phyloP scores from a whole-genome alignment of 2,329 filamentous ascomycete genomes.

The Diaporthe capsici region DNA sequence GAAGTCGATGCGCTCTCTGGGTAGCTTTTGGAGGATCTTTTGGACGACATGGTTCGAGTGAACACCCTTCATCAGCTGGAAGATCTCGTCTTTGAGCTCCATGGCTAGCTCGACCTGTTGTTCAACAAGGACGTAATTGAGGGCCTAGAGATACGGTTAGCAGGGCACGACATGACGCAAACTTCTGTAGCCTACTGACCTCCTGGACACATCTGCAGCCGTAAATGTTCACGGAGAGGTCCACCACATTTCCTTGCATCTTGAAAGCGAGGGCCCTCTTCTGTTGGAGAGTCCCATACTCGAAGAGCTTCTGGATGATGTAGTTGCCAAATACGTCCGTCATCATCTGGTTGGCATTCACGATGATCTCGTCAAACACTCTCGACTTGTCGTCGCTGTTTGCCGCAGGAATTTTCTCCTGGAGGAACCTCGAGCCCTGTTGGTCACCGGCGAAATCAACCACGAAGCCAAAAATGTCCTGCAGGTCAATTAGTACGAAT shows the following conservation, averaged over 20 bases:
- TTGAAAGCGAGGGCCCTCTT: conserved; percentile 88
- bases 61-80: conserved; percentile 85
- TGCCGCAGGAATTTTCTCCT: conserved; percentile 90
- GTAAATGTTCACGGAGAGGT: conserved; percentile 89
- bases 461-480: conserved; percentile 88
- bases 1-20: conserved; percentile 84
- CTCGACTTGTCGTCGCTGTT: conserved; percentile 97
- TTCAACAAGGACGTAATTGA: conserved; percentile 92
- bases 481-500: conserved; percentile 40
- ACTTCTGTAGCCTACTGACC: conserved; percentile 61
- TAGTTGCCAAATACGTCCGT: conserved; percentile 98
- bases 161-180: conserved; percentile 18
- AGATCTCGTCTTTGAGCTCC: conserved; percentile 83
- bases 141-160: conserved; percentile 68
- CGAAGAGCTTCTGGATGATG: conserved; percentile 97
- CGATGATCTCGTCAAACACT: conserved; percentile 88
- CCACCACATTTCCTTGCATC: conserved; percentile 88
- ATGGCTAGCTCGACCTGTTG: conserved; percentile 88
- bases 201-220: conserved; percentile 97
- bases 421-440: conserved; percentile 95
- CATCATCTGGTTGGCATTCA: conserved; percentile 90
- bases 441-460: conserved; percentile 98
- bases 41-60: conserved; percentile 98
- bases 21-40: conserved; percentile 88
- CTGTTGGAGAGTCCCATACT: conserved; percentile 93